Evolutionary conservation across 2,329 filamentous ascomycete species (phyloP), one percentile per base, ranked within the genome.

Genomic region (Teratosphaeria destructans): DNA sequence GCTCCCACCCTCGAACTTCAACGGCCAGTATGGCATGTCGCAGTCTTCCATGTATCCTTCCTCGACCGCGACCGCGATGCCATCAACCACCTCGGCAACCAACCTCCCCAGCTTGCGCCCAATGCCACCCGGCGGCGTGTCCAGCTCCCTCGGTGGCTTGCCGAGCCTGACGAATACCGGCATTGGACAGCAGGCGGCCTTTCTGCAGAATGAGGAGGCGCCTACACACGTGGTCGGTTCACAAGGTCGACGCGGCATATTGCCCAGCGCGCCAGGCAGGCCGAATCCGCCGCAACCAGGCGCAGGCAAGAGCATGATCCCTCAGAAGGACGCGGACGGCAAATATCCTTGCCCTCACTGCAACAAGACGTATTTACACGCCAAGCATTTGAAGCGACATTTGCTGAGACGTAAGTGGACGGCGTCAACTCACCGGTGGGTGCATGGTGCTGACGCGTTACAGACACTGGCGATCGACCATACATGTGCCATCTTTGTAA

Each of bases 401-500:
- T 83, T 97, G 61, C 80, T 97, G 68, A 83, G 94, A 82, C 94
- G 93, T 96, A 83, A 91, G 92, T 88, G 49, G 39, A 57, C 52
- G 57, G 16, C 12, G 12, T 10, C 32, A 23, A 5, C 6, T 29
- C n/a, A 16, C 10, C 37, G n/a, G 11, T 16, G n/a, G 57, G 37
- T 6, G 7, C 10, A n/a, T 10, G 10, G 10, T 19, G 62, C 76
- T 79, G 66, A 80, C 70, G 58, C 65, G 60, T 29, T 59, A 54
- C 69, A 96, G 93, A 99, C 79, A 97, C 94, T 63, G 94, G 94
- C 71, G 93, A 97, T 75, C 90, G 94, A 66, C 94, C 94, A 60
- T 99, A 99, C 79, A 95, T 95, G 85, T 99, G 94, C 78, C 90
- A 95, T 66, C 82, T 99, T 57, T 99, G 94, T 81, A 91, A 94